Percentiles rank a stretch among this genome's conserved stretches.
Evolutionary conservation across 2,329 filamentous ascomycete genomes (phyloP).

Genomic region (Talaromyces verruculosus): DNA sequence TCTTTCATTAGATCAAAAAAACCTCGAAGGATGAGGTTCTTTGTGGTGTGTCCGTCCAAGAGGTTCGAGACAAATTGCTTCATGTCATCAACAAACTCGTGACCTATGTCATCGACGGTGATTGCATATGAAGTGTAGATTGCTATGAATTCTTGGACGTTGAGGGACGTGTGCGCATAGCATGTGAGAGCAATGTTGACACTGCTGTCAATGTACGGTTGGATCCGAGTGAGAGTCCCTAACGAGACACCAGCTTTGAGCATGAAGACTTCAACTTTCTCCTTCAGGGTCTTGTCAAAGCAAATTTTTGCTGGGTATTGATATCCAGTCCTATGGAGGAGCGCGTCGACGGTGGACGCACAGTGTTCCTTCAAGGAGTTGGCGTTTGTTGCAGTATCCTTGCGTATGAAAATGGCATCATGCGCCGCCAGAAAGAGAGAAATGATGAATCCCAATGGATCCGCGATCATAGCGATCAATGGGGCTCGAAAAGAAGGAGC

Average conservation of each 20-base stretch:
- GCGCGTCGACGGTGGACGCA: background rate
- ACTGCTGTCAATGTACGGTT: constrained; percentile 8
- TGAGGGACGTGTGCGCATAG: background rate
- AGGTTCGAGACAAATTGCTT: constrained; percentile 5
- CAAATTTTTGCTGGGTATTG: background rate
- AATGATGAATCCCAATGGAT: background rate
- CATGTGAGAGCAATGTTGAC: constrained; percentile 5
- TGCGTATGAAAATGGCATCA: background rate
- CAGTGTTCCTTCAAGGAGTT: constrained; percentile 7
- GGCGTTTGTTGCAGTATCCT: background rate
- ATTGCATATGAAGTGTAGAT: constrained; percentile 14
- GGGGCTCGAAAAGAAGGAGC: background rate
- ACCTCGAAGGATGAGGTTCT: constrained; percentile 1
- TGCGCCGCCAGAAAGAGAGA: background rate
- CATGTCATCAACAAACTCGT: constrained; percentile 9
- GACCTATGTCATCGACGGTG: constrained; percentile 11
- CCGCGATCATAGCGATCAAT: background rate
- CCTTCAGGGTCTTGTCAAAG: constrained; percentile 3
- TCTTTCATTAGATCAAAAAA: background rate
- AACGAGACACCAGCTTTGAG: background rate
- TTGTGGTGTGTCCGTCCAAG: background rate
- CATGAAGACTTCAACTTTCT: constrained; percentile 5
- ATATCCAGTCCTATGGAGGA: background rate
- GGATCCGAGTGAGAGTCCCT: background rate
- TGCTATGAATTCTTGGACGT: constrained; percentile 1